Base-by-base conservation (phyloP, 2,329 filamentous ascomycete species). In the Cladophialophora yegresii region DNA sequence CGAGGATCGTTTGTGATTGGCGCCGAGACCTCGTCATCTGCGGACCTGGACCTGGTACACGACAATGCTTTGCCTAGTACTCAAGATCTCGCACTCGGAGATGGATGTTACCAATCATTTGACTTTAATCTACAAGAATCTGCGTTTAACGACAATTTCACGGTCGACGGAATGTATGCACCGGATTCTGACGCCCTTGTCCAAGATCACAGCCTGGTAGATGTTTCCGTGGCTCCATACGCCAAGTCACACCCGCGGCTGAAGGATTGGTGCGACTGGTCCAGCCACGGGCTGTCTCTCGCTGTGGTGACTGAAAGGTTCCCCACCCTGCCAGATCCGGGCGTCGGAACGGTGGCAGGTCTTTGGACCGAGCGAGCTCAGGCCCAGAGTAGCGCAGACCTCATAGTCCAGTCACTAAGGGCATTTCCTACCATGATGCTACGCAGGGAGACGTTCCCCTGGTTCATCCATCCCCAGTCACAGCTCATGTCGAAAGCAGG, bases 371-470 rank as follows among this genome's bases (percentile, higher is more conserved):
- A 45, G 40, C 49, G 50, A 23, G 64, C 67, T 43, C 45, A 62
- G 22, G 56, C 63, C 32, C 58, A 65, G 26, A 30, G 62, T 20
- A 66, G 47, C 40, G 64, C 65, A 43, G 54, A 61, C 54, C 40
- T 47, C 45, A 45, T 65, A 45, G 49, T 65, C 2, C 54, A 65
- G 45, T 40, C 63, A 13, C 50, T 71, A 12, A 63, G 70, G 10
- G 45, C 69, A 8, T 70, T 66, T 30, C 71, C 71, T 3, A 49
- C 50, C 10, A 71, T 70, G 69, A 70, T 73, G 69, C 56, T 69
- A 6, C 63, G 69, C 28, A 67, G 65, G 61, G 65, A 72, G 53
- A 72, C 66, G 2, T 67, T 73, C 32, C 71, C 71, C 33, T 68
- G 64, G 22, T 71, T 72, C 53, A 71, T 73, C 28, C 70, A 73